These are phyloP conservation scores for Aureoboletus auriporus DNA, from an alignment of 768 basidiomycete species.

Conservation along the genomic window DNA sequence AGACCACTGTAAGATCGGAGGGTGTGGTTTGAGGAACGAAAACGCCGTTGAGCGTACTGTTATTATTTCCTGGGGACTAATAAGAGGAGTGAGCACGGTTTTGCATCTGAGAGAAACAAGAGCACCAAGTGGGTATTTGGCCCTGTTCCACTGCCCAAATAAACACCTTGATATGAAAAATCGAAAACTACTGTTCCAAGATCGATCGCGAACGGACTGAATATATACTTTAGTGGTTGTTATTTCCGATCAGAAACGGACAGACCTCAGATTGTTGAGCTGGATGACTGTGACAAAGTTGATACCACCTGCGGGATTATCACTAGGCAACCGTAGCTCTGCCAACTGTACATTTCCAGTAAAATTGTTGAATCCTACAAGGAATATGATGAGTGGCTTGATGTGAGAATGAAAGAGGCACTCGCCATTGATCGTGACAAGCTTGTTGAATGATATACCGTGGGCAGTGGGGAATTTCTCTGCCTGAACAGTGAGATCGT, in stretches of 20 bases:
- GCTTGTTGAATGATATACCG: slow-evolving; percentile 62
- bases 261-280: slow-evolving; percentile 55
- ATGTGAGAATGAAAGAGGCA: not conserved
- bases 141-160: slow-evolving; percentile 54
- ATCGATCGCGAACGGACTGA: slow-evolving; percentile 63
- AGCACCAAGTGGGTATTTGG: slow-evolving; percentile 48
- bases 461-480: slow-evolving; percentile 64
- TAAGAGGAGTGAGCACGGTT: slow-evolving; percentile 1
- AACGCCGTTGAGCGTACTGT: slow-evolving; percentile 54
- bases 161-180: slow-evolving; percentile 53
- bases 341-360: slow-evolving; percentile 48
- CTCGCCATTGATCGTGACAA: slow-evolving; percentile 51
- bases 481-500: slow-evolving; percentile 60
- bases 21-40: slow-evolving; percentile 50
- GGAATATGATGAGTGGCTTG: not conserved
- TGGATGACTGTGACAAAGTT: slow-evolving; percentile 55
- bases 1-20: slow-evolving; percentile 45
- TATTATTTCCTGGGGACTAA: slow-evolving; percentile 52
- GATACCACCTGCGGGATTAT: slow-evolving; percentile 65
- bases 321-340: slow-evolving; percentile 63
- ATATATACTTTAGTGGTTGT: not conserved
- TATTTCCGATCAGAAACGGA: not conserved
- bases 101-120: not conserved
- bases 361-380: slow-evolving; percentile 58
- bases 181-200: slow-evolving; percentile 65